Conservation (phyloP, 208 protist species). For the Trypanosoma caninum region DNA sequence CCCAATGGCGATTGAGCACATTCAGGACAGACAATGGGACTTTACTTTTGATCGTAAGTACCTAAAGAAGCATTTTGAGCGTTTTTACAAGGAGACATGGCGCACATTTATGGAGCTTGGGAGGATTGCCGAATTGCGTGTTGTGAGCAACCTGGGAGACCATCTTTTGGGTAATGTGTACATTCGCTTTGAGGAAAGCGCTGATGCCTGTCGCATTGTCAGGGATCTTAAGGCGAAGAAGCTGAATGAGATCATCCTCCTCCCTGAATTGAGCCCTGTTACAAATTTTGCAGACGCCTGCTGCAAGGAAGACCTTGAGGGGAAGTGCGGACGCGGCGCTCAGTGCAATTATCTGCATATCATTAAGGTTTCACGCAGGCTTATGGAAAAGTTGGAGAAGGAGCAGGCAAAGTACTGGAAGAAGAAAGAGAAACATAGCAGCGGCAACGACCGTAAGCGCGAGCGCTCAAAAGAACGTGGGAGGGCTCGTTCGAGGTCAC, state of each 20-base stretch:
- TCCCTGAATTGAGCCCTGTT: slow-evolving; percentile 96
- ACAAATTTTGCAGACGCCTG: slow-evolving; percentile 97
- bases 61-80: slow-evolving; percentile 93
- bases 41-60: slow-evolving; percentile 83
- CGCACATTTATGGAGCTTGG: slow-evolving; percentile 92
- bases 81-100: slow-evolving; percentile 97
- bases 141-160: slow-evolving; percentile 96
- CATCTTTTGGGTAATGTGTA: slow-evolving; percentile 98
- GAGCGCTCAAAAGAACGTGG: slow-evolving; percentile 36
- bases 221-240: slow-evolving; percentile 84
- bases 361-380: slow-evolving; percentile 85
- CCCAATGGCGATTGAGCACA: slow-evolving; percentile 61
- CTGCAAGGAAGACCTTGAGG: slow-evolving; percentile 96
- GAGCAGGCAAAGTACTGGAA: slow-evolving; percentile 84
- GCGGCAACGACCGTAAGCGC: slow-evolving; percentile 42
- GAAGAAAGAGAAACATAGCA: slow-evolving; percentile 42
- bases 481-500: slow-evolving; percentile 21
- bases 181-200: slow-evolving; percentile 93
- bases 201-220: slow-evolving; percentile 81
- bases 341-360: slow-evolving; percentile 99
- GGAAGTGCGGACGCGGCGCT: slow-evolving; percentile 87
- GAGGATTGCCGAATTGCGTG: slow-evolving; percentile 93
- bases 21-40: slow-evolving; percentile 54
- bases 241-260: slow-evolving; percentile 80
- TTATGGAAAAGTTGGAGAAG: slow-evolving; percentile 82